These are phyloP conservation scores for Globisporangium nagaii DNA, from an alignment of 352 stramenopile species.

Conservation along the genomic window DNA sequence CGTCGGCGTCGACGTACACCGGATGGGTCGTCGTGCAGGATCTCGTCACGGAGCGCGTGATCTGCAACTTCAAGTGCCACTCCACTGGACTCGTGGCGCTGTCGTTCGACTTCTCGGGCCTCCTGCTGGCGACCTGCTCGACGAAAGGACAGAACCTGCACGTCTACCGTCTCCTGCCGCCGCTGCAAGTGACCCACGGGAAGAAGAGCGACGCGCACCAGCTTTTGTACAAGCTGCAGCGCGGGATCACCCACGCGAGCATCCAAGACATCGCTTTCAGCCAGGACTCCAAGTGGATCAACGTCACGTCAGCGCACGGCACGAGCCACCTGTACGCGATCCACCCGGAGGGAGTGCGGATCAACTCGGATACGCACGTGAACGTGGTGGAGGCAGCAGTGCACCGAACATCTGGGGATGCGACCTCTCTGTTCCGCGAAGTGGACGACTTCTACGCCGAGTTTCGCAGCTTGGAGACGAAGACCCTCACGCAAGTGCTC, in stretches of 20 bases:
- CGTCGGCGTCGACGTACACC: slow-evolving; percentile 18
- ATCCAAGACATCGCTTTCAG: slow-evolving; percentile 83
- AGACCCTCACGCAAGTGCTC: slow-evolving; percentile 60
- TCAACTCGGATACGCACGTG: slow-evolving; percentile 68
- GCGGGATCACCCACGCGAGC: slow-evolving; percentile 80
- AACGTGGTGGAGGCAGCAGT: slow-evolving; percentile 22
- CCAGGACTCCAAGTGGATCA: slow-evolving; percentile 83
- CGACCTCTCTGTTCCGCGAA: slow-evolving; percentile 23
- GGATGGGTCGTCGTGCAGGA: slow-evolving; percentile 74
- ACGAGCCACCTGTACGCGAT: slow-evolving; percentile 85
- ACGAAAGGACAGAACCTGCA: slow-evolving; percentile 85
- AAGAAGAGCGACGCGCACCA: slow-evolving; percentile 21
- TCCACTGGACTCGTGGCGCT: slow-evolving; percentile 63
- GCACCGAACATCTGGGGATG: slow-evolving; percentile 11
- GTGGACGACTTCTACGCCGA: slow-evolving; percentile 72
- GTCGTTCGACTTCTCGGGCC: slow-evolving; percentile 71
- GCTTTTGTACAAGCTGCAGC: slow-evolving; percentile 84
- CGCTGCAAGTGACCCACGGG: slow-evolving; percentile 23
- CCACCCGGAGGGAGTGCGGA: slow-evolving; percentile 57
- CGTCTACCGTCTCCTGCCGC: slow-evolving; percentile 69
- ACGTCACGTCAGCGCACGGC: slow-evolving; percentile 76
- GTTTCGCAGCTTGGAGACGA: slow-evolving; percentile 55
- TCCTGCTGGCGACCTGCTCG: slow-evolving; percentile 73
- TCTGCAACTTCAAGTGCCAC: slow-evolving; percentile 78
- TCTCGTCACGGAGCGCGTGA: slow-evolving; percentile 45